Evolutionary conservation across 768 basidiomycete species (phyloP).

Genomic region (Boletus vinaceobasis): DNA sequence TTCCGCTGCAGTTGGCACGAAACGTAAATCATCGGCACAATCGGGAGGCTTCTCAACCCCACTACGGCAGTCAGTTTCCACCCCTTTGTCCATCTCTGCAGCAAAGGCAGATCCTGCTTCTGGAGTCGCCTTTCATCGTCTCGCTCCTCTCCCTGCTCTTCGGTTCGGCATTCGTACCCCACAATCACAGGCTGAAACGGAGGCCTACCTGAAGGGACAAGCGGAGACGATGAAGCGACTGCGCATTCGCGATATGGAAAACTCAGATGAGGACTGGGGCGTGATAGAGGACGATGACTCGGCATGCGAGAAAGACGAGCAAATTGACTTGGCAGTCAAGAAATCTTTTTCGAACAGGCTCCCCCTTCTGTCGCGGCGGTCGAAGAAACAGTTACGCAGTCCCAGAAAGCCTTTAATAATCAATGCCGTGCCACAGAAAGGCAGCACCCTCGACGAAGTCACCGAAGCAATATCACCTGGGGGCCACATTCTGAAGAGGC

Average conservation of each 20-base stretch:
- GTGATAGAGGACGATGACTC: slow-evolving; percentile 46
- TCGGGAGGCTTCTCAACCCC: slow-evolving; percentile 54
- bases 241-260: slow-evolving; percentile 53
- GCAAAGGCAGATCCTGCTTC: slow-evolving; percentile 32
- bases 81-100: slow-evolving; percentile 38
- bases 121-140: slow-evolving; percentile 33
- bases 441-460: slow-evolving; percentile 52
- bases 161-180: slow-evolving; percentile 30
- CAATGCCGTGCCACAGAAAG: slow-evolving; percentile 35
- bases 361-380: slow-evolving; percentile 22
- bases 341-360: slow-evolving; percentile 32
- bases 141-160: slow-evolving; percentile 33
- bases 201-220: slow-evolving; percentile 44
- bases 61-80: slow-evolving; percentile 43
- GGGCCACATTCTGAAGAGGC: slow-evolving; percentile 71
- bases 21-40: slow-evolving; percentile 57
- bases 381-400: slow-evolving; percentile 28
- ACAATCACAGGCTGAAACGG: slow-evolving; percentile 36
- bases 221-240: slow-evolving; percentile 64
- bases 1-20: slow-evolving; percentile 49
- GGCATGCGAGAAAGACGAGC: slow-evolving; percentile 47
- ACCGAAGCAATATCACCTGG: slow-evolving; percentile 71
- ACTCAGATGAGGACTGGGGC: slow-evolving; percentile 44
- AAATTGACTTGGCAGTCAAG: slow-evolving; percentile 30
- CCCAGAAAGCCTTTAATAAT: slow-evolving; percentile 25